Base-by-base conservation (phyloP, 1,284 basidiomycete genomes). In the Ganoderma sinense region DNA sequence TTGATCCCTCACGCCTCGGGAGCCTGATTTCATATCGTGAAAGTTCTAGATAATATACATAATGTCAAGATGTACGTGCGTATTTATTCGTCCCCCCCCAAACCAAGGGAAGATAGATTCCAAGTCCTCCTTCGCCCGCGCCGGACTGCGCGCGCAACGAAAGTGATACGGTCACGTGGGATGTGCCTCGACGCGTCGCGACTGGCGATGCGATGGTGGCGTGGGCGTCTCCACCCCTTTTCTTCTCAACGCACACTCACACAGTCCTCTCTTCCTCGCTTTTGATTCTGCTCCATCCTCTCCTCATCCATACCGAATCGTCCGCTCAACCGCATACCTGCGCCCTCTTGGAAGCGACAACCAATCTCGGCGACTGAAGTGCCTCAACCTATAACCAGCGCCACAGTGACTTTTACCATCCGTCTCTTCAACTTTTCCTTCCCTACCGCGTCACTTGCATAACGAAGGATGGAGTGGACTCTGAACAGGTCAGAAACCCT, bases 401-500 rank as follows among this genome's bases (percentile, higher is more conserved):
- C n/a, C n/a, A n/a, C n/a, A n/a, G n/a, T n/a, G n/a, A 16, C 14
- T 10, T 16, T 18, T 3, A 20, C 18, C 43, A 45, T 7, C 43
- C 43, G 6, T n/a, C 18, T n/a, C 48, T 16, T 26, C 48, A 26
- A 53, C 11, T 11, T 4, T 53, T 23, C 48, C 31, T 55, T 48
- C 45, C 45, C n/a, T 11, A 7, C n/a, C 2, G n/a, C 45, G 45
- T n/a, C n/a, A n/a, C 45, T 48, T n/a, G 23, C 7, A 48, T 5
- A 23, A 48, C 2, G 2, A 31, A 20, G 4, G 0, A 56, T 56
- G 53, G 53, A 56, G 6, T 56, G 53, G 53, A 31, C 65, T 18
- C 66, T 75, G 36, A 66, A 65, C 2, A 69, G 72, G 16, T 11
- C 53, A 5, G 74, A 74, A 62, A 67, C 48, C 3, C 59, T 74